Conservation (phyloP, 1,284 basidiomycete genomes). For the Coniferiporia weirii region DNA sequence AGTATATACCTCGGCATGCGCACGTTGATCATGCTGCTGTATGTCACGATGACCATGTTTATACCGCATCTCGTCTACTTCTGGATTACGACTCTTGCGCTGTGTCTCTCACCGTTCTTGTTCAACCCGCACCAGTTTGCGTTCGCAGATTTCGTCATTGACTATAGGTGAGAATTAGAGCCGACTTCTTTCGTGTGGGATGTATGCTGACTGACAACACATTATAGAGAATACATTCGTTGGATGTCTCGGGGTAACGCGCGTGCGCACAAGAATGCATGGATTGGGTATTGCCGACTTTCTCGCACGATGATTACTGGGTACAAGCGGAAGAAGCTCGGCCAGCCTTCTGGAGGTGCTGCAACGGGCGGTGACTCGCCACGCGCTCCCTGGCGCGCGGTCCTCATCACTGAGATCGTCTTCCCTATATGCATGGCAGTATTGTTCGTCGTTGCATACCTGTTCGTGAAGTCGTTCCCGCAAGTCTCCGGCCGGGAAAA, state of each 20-base stretch:
- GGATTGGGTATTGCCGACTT: slow-evolving; percentile 95
- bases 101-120: slow-evolving; percentile 89
- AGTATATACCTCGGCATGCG: slow-evolving; percentile 95
- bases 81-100: slow-evolving; percentile 85
- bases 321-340: slow-evolving; percentile 94
- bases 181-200: too few relatives aligned
- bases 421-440: slow-evolving; percentile 81
- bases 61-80: slow-evolving; percentile 92
- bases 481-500: slow-evolving; percentile 59
- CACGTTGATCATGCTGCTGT: slow-evolving; percentile 84
- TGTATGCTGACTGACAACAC: too few relatives aligned
- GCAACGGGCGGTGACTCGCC: slow-evolving; percentile 71
- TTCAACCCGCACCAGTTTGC: slow-evolving; percentile 98
- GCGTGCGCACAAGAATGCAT: slow-evolving; percentile 92
- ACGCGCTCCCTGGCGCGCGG: slow-evolving; percentile 84
- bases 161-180: slow-evolving; percentile 55
- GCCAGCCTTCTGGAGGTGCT: slow-evolving; percentile 93
- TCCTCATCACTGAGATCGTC: slow-evolving; percentile 83
- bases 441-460: slow-evolving; percentile 84
- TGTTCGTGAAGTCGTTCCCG: slow-evolving; percentile 85
- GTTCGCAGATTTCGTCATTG: slow-evolving; percentile 91
- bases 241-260: slow-evolving; percentile 99
- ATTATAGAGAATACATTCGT: slow-evolving; percentile 70
- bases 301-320: slow-evolving; percentile 95
- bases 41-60: slow-evolving; percentile 86